These are phyloP conservation scores for Apiospora rasikravindrae DNA, from an alignment of 2,329 filamentous ascomycete species.

Conservation along the genomic window DNA sequence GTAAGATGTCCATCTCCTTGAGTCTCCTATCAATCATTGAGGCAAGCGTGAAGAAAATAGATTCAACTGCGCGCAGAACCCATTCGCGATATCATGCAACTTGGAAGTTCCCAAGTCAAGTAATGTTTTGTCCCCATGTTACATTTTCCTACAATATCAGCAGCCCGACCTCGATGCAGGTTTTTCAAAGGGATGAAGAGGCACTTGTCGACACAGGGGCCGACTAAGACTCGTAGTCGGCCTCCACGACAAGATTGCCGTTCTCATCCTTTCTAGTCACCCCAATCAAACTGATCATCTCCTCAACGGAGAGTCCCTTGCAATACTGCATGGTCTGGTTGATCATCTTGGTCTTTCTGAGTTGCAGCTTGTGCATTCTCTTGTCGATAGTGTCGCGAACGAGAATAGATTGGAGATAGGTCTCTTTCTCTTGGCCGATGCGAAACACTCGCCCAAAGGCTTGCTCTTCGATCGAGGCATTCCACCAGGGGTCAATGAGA, in stretches of 20 bases:
- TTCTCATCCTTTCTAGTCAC: not conserved
- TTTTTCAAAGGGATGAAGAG: not conserved
- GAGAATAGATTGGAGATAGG: constrained; percentile 63
- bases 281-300: not conserved
- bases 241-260: not conserved
- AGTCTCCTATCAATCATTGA: not conserved
- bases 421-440: constrained; percentile 66
- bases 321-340: constrained; percentile 23
- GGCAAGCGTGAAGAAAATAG: not conserved
- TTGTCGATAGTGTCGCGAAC: constrained; percentile 63
- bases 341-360: constrained; percentile 56
- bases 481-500: constrained; percentile 66
- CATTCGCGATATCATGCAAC: not conserved
- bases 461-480: constrained; percentile 65
- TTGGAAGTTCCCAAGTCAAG: not conserved
- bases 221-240: not conserved
- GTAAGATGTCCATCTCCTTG: not conserved
- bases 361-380: constrained; percentile 60
- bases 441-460: constrained; percentile 65
- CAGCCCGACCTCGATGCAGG: not conserved
- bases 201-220: not conserved
- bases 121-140: not conserved
- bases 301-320: not conserved
- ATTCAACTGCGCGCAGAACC: not conserved
- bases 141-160: not conserved